Evolutionary conservation across 108 stramenopile genomes (phyloP), one percentile per base, ranked within the genome.

Genomic region (Skeletonema grethae): DNA sequence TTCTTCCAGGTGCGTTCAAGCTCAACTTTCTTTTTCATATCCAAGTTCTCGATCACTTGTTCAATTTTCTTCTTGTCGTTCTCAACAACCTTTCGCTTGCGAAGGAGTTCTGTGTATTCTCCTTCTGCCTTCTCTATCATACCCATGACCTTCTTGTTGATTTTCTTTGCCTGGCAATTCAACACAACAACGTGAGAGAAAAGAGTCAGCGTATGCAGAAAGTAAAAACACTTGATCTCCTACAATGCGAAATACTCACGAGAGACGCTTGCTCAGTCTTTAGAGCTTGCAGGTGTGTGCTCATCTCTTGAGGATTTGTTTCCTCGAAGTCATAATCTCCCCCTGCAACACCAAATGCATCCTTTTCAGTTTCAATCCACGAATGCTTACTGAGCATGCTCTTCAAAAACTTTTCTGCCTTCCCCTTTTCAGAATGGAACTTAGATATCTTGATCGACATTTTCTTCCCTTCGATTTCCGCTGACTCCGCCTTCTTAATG

Each of bases 141-240:
- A 10, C 97, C 98, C 97, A 98, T 97, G 4, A 97, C 98, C 74
- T 98, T 97, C 86, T 98, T 98, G 85, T 99, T 99, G 77, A 99
- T 93, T 74, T 98, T 98, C 63, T 94, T 93, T 15, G 90, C 80
- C 86, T 97, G 67, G 39, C 24, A 56, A n/a, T 22, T 16, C 8
- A 29, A 39, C 58, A 28, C 39, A 62, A 36, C 7, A 57, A 31
- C 1, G 25, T 12, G 59, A 34, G 59, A 34, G 67, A 0, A 62
- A 50, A 61, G 4, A 36, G 62, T 30, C 8, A 58, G 30, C 32
- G 35, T 43, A 25, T 38, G 11, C 24, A 32, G 34, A 58, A 56
- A 20, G 46, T 36, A 65, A 61, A 67, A 12, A 16, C 8, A 56
- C 0, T 20, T 56, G 28, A 43, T 41, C 29, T 8, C 25, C 22